Evolutionary conservation across 208 protist genomes (phyloP), one percentile per base, ranked within the genome.

Genomic region (Novymonas esmeraldas): DNA sequence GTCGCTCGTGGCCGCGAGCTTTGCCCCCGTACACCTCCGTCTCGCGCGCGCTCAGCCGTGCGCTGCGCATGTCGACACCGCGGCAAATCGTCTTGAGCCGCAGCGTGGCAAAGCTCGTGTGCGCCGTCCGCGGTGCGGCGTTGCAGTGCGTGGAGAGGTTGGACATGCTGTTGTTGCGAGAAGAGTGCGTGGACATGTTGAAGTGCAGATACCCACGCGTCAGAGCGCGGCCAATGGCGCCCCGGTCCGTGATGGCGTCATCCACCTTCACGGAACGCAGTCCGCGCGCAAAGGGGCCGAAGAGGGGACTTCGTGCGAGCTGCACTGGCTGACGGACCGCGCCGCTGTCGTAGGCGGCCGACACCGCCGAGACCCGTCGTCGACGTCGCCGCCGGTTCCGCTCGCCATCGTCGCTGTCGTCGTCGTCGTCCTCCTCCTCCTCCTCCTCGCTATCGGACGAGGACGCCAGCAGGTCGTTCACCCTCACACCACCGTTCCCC

Each of bases 21-120:
- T 36, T 41, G 10, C 42, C 34, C 26, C 10, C 10, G 20, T 1
- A 45, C n/a, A 20, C 24, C 36, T 14, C n/a, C 6, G 24, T 56
- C 64, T 70, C 64, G 0, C 55, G n/a, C n/a, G 55, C 26, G 41
- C 44, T 70, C 16, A 70, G 64, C 22, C 24, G 64, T 2, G 44
- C 45, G 36, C 49, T 48, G 52, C 28, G 66, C 65, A 50, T 71
- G 33, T 59, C 56, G 6, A 46, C 4, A 24, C 65, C 73, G 2
- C 59, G 31, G 39, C 61, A 70, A 1, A 71, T 39, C 9, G 59
- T 62, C 34, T 48, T 68, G 24, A 75, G 50, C 33, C 20, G 57
- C 26, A 75, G 33, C 26, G 63, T 51, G 36, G 62, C 63, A 18
- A 79, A 79, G 50, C 59, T 65, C 13, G 66, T 63, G 33, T 52